A percentile compares a stretch with the other conserved stretches of the same genome.
Evolutionary conservation across 495 filamentous ascomycete genomes (phyloP).

Genomic region (Aspergillus carlsbadensis): DNA sequence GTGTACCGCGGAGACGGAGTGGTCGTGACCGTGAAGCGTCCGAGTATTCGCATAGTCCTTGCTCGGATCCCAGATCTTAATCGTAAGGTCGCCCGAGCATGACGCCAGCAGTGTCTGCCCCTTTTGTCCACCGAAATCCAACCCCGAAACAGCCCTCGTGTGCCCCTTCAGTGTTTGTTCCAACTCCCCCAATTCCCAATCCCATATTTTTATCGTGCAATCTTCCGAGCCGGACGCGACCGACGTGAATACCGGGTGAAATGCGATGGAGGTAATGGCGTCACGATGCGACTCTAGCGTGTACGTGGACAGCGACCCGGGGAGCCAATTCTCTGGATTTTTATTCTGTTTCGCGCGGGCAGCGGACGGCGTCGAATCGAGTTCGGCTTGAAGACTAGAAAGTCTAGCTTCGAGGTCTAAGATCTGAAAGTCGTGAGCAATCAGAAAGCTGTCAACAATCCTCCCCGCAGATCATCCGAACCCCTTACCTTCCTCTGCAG

Average conservation of each 20-base stretch:
- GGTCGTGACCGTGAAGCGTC: slow-evolving; percentile 90
- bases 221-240: slow-evolving; percentile 94
- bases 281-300: slow-evolving; percentile 81
- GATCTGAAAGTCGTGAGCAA: slow-evolving; percentile 54
- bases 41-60: slow-evolving; percentile 96
- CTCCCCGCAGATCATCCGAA: slow-evolving; percentile 11
- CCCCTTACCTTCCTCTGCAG: slow-evolving; percentile 79
- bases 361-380: slow-evolving; percentile 83
- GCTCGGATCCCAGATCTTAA: slow-evolving; percentile 94
- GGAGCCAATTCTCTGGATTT: slow-evolving; percentile 86
- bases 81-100: slow-evolving; percentile 86
- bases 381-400: slow-evolving; percentile 69
- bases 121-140: slow-evolving; percentile 88
- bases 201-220: slow-evolving; percentile 94
- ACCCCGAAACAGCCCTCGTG: slow-evolving; percentile 82
- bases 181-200: slow-evolving; percentile 93
- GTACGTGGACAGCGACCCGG: slow-evolving; percentile 62
- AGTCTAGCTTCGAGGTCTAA: slow-evolving; percentile 87
- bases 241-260: slow-evolving; percentile 90
- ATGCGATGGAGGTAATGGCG: slow-evolving; percentile 84
- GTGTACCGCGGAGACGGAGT: slow-evolving; percentile 81
- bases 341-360: slow-evolving; percentile 75
- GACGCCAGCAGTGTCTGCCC: slow-evolving; percentile 85
- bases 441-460: too few species aligned
- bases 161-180: slow-evolving; percentile 92